These are phyloP conservation scores for Tardiomyces depauwii DNA, from an alignment of 1,139 yeast species.

Conservation along the genomic window DNA sequence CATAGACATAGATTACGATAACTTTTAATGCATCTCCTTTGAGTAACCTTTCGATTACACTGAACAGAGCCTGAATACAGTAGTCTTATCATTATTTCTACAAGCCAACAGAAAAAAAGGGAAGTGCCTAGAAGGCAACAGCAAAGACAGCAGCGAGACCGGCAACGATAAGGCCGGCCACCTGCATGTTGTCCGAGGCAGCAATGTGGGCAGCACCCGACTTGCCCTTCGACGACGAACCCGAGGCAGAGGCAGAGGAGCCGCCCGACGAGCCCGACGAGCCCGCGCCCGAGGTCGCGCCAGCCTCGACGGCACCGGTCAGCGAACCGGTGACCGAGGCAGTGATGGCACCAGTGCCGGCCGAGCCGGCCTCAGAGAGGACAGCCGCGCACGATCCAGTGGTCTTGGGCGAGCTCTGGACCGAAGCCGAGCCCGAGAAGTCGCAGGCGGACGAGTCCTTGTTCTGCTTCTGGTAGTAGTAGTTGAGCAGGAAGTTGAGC, in stretches of 20 bases:
- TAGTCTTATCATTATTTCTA: not conserved
- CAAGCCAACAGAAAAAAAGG: no score
- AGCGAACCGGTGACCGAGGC: constrained; percentile 12
- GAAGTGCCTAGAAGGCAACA: constrained; percentile 5
- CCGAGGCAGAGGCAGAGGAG: constrained; percentile 9
- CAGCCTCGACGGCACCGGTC: constrained; percentile 14
- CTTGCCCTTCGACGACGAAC: constrained; percentile 6
- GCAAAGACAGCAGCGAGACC: constrained; percentile 11
- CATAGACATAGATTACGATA: no score
- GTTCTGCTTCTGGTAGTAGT: constrained; percentile 40
- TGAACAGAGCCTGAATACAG: not conserved
- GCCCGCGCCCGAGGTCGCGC: constrained; percentile 2
- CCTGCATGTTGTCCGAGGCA: constrained; percentile 8
- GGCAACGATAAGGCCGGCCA: constrained; percentile 12
- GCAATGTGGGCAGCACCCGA: constrained; percentile 6
- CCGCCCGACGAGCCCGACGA: constrained; percentile 9
- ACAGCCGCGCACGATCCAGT: constrained; percentile 38
- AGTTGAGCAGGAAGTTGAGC: constrained; percentile 51
- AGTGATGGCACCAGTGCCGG: constrained; percentile 16
- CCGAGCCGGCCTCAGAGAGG: constrained; percentile 18
- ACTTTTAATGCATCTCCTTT: not conserved
- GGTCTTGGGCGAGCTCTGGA: constrained; percentile 39
- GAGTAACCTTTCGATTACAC: no score
- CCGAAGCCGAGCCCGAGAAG: constrained; percentile 45
- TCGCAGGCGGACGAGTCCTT: constrained; percentile 38